These are phyloP conservation scores for Allium cepa DNA, from an alignment of 106 monocot genomes.

Conservation along the genomic window DNA sequence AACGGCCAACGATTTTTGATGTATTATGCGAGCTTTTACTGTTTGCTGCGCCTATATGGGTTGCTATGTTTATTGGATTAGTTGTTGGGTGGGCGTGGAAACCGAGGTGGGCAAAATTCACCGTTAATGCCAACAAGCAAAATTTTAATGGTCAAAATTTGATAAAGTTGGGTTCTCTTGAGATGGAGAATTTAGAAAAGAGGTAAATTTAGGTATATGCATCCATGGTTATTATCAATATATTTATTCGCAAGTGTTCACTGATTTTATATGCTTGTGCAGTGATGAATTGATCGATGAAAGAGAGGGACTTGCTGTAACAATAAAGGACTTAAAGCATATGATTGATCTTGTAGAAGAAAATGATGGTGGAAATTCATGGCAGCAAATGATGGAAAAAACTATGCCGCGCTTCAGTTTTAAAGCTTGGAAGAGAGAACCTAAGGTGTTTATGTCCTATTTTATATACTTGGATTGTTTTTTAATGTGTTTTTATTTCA, in stretches of 20 bases:
- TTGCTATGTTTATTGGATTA: constrained; percentile 50
- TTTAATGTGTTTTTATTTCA: too few species aligned
- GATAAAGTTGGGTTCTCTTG: too few species aligned
- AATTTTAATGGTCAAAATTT: too few species aligned
- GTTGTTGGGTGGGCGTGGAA: constrained; percentile 74
- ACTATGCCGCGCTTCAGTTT: constrained; percentile 48
- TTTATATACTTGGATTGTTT: too few species aligned
- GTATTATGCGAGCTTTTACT: constrained; percentile 41
- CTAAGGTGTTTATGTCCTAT: constrained; percentile 27
- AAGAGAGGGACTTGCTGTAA: constrained; percentile 34
- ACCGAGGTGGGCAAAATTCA: constrained; percentile 39
- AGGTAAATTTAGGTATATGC: too few species aligned
- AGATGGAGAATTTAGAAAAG: too few species aligned
- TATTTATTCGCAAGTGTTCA: too few species aligned
- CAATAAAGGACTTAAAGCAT: constrained; percentile 44
- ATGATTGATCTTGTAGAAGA: constrained; percentile 52
- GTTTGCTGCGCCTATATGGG: constrained; percentile 58
- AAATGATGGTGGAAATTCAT: constrained; percentile 59
- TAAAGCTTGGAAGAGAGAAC: constrained; percentile 80
- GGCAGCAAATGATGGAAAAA: constrained; percentile 86
- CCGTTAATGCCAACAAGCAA: too few species aligned
- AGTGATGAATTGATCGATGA: background rate
- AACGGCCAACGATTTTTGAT: constrained; percentile 35
- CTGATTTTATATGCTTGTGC: background rate
- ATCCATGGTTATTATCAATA: too few species aligned